Evolutionary conservation across 2,329 filamentous ascomycete genomes (phyloP).

Genomic region (Hawksworthiomyces lignivorus): DNA sequence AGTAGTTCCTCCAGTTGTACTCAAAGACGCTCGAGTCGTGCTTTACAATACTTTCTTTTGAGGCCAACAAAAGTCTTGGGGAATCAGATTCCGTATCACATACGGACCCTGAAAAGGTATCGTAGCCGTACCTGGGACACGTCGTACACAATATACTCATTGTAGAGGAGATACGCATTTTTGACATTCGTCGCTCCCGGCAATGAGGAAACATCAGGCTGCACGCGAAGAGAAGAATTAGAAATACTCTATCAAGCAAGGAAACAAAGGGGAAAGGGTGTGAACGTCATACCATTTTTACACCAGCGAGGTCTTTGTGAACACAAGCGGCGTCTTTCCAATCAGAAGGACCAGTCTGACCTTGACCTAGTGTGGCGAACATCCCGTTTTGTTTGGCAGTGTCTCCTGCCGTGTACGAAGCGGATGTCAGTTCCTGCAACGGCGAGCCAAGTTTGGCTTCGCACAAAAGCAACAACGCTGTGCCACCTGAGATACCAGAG

Average conservation of each 20-base stretch:
- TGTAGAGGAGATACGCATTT: conserved; percentile 50
- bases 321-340: conserved; percentile 73
- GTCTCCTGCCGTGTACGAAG: conserved; percentile 56
- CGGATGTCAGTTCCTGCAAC: conserved; percentile 53
- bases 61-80: no score
- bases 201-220: conserved; percentile 28
- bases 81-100: conserved; percentile 22
- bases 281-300: conserved; percentile 54
- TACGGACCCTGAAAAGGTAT: conserved; percentile 59
- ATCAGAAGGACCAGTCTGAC: conserved; percentile 50
- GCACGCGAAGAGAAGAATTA: conserved; percentile 1
- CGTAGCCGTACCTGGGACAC: conserved; percentile 61
- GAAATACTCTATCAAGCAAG: not conserved
- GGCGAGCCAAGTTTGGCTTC: conserved; percentile 76
- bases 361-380: conserved; percentile 64
- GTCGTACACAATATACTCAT: conserved; percentile 69
- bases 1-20: no score
- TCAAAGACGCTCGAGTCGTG: no score
- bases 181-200: conserved; percentile 41
- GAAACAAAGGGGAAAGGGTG: not conserved
- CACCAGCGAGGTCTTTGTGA: conserved; percentile 56
- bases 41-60: no score
- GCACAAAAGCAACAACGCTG: conserved; percentile 71
- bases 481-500: conserved; percentile 52
- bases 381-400: conserved; percentile 52